phyloP scores from a whole-genome alignment of 352 stramenopile species.

The Phytopythium mirpurense region DNA sequence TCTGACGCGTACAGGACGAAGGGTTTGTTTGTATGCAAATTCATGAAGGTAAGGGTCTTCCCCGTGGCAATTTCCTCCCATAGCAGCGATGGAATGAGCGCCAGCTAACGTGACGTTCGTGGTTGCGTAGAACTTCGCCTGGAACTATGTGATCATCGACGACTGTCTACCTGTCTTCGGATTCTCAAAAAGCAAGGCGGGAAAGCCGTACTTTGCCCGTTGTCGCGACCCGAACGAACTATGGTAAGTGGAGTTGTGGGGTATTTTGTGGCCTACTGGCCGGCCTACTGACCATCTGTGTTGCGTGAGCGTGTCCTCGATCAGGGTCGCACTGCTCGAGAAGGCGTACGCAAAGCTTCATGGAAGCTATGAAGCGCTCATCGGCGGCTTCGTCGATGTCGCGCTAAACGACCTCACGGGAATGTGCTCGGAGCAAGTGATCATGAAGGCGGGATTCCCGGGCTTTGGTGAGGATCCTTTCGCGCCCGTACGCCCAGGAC shows the following conservation, averaged over 20 bases:
- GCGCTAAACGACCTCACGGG: conserved; percentile 89
- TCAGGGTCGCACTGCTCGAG: conserved; percentile 83
- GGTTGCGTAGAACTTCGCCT: conserved; percentile 69
- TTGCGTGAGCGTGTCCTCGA: background rate
- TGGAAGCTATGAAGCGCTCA: conserved; percentile 84
- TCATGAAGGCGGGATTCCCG: conserved; percentile 77
- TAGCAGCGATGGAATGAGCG: background rate
- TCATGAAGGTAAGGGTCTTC: conserved; percentile 80
- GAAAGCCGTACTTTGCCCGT: conserved; percentile 79
- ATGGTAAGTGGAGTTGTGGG: conserved; percentile 74
- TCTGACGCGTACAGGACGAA: conserved; percentile 65
- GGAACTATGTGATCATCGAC: conserved; percentile 92
- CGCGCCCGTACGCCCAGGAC: conserved; percentile 23
- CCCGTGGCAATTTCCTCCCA: background rate
- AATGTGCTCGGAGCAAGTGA: conserved; percentile 85
- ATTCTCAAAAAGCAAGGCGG: conserved; percentile 72
- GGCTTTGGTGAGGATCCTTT: conserved; percentile 75
- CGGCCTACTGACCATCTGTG: background rate
- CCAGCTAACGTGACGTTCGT: background rate
- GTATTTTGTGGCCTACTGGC: too few species aligned
- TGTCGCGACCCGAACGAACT: conserved; percentile 85
- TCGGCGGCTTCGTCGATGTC: conserved; percentile 88
- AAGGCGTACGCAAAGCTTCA: conserved; percentile 93
- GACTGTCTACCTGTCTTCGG: conserved; percentile 84
- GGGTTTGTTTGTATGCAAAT: conserved; percentile 86